phyloP scores from a whole-genome alignment of 495 filamentous ascomycete genomes.

The Coniosporium apollinis region DNA sequence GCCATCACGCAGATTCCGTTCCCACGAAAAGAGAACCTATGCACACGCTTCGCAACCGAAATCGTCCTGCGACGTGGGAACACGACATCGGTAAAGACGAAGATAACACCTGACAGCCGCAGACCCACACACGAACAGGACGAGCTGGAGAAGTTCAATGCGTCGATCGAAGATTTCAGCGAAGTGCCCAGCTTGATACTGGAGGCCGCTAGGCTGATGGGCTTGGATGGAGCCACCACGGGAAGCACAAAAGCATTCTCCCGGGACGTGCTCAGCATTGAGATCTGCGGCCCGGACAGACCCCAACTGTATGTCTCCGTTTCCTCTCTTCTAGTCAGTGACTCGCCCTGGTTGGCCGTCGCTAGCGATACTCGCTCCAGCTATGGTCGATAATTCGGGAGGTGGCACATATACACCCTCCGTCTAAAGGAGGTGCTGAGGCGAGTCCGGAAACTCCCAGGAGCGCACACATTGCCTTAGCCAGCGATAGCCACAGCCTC shows the following conservation, averaged over 20 bases:
- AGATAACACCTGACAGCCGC: constrained; percentile 19
- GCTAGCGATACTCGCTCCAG: no score
- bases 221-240: constrained; percentile 8
- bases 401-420: no score
- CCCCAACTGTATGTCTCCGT: no score
- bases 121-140: constrained; percentile 13
- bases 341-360: no score
- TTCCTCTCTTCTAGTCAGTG: no score
- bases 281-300: constrained; percentile 39
- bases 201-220: constrained; percentile 19
- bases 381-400: no score
- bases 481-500: no score
- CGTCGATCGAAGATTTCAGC: constrained; percentile 16
- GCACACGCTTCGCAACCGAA: constrained; percentile 55
- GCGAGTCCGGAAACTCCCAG: no score
- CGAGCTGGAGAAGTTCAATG: constrained; percentile 16
- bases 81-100: constrained; percentile 10
- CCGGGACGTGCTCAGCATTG: constrained; percentile 45
- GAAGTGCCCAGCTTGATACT: constrained; percentile 18
- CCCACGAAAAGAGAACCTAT: constrained; percentile 43
- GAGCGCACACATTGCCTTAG: no score
- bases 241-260: constrained; percentile 27
- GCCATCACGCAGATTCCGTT: constrained; percentile 56
- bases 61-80: constrained; percentile 31
- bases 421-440: no score